A percentile compares a stretch with the other conserved stretches of the same genome.
These are phyloP conservation scores for Triangularia setosa DNA, from an alignment of 2,329 filamentous ascomycete genomes.

Conservation along the genomic window DNA sequence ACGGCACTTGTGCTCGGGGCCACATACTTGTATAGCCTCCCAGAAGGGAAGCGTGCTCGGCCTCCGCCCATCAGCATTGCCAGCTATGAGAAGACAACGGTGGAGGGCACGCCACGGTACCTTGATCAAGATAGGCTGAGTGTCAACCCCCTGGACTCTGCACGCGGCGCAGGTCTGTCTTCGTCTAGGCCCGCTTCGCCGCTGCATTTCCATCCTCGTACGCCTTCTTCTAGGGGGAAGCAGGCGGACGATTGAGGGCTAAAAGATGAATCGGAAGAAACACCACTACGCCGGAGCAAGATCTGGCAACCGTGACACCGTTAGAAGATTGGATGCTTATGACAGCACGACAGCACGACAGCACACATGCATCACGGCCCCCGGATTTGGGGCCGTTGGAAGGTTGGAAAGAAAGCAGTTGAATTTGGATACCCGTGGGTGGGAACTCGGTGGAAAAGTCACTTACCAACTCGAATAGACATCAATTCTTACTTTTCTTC, in stretches of 20 bases:
- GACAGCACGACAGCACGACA: too few relatives aligned
- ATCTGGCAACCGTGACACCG: not conserved
- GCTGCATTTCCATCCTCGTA: conserved; percentile 34
- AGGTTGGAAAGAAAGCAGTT: not conserved
- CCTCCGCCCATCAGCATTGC: conserved; percentile 66
- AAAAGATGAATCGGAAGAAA: too few relatives aligned
- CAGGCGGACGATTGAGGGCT: conserved; percentile 37
- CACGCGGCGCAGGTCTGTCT: conserved; percentile 38
- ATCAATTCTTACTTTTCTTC: not conserved
- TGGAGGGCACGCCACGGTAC: conserved; percentile 45
- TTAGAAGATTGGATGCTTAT: too few relatives aligned
- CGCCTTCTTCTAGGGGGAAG: conserved; percentile 37
- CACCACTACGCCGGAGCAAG: not conserved
- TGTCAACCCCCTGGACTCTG: conserved; percentile 40
- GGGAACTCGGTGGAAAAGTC: not conserved
- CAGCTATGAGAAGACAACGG: conserved; percentile 70
- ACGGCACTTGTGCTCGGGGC: conserved; percentile 74
- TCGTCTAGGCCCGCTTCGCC: conserved; percentile 48
- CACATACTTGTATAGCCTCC: conserved; percentile 78
- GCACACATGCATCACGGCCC: too few relatives aligned
- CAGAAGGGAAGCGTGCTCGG: conserved; percentile 56
- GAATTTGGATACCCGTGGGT: not conserved
- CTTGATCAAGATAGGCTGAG: conserved; percentile 33
- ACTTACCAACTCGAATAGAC: not conserved
- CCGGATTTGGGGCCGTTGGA: not conserved